Evolutionary conservation across 2,329 filamentous ascomycete species (phyloP).

Genomic region (Pleurostoma richardsiae): DNA sequence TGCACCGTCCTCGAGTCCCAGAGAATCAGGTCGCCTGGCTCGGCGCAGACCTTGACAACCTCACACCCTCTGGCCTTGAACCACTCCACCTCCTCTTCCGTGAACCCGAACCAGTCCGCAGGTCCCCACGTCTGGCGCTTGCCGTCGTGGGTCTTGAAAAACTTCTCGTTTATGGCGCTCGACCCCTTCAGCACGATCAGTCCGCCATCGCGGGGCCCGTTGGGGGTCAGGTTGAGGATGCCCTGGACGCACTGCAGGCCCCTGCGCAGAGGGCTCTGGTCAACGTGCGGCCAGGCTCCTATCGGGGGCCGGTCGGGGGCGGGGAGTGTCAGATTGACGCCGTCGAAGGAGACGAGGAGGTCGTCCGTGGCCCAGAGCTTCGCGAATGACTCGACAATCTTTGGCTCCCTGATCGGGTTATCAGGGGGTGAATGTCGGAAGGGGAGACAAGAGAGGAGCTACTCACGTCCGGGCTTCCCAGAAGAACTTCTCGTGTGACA

Average conservation of each 20-base stretch:
- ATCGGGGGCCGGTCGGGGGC: slow-evolving; percentile 18
- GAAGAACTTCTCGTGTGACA: slow-evolving; percentile 3
- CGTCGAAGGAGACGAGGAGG: slow-evolving; percentile 29
- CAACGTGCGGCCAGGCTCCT: slow-evolving; percentile 28
- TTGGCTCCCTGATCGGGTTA: slow-evolving; percentile 20
- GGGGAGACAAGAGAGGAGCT: not conserved
- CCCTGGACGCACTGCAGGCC: slow-evolving; percentile 24
- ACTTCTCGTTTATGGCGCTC: slow-evolving; percentile 22
- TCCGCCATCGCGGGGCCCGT: slow-evolving; percentile 29
- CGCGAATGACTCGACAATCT: slow-evolving; percentile 29
- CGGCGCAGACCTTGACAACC: slow-evolving; percentile 25
- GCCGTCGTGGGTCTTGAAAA: slow-evolving; percentile 20
- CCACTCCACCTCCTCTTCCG: slow-evolving; percentile 23
- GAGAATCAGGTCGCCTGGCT: slow-evolving; percentile 28
- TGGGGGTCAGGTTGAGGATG: slow-evolving; percentile 20
- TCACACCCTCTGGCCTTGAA: slow-evolving; percentile 19
- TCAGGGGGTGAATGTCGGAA: not conserved
- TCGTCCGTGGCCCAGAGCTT: slow-evolving; percentile 29
- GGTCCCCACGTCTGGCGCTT: slow-evolving; percentile 16
- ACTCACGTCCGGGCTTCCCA: slow-evolving; percentile 3
- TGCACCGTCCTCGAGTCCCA: slow-evolving; percentile 30
- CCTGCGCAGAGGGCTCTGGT: slow-evolving; percentile 18
- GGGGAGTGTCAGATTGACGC: slow-evolving; percentile 30
- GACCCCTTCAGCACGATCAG: slow-evolving; percentile 26
- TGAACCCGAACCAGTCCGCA: slow-evolving; percentile 23